These are phyloP conservation scores for Peterozyma xylosa DNA, from an alignment of 805 yeast species.

Conservation along the genomic window DNA sequence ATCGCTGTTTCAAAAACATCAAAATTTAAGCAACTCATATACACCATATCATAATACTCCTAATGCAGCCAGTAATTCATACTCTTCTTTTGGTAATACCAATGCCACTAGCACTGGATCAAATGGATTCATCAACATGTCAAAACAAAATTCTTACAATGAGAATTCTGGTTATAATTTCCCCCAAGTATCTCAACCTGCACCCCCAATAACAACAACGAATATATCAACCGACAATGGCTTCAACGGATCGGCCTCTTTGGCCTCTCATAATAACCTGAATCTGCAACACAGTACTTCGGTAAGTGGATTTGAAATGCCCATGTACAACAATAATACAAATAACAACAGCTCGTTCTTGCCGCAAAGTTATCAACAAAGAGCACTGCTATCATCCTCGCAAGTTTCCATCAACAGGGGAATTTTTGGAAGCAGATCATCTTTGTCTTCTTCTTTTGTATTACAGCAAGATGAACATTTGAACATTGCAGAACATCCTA, in stretches of 20 bases:
- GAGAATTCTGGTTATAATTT: slow-evolving; percentile 11
- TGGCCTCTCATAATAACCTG: slow-evolving; percentile 15
- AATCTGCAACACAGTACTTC: slow-evolving; percentile 14
- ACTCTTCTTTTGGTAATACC: slow-evolving; percentile 6
- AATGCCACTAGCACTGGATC: slow-evolving; percentile 6
- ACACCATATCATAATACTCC: slow-evolving; percentile 39
- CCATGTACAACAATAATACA: slow-evolving; percentile 7
- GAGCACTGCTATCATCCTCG: not conserved
- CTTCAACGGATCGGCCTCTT: slow-evolving; percentile 26
- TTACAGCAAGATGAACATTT: slow-evolving; percentile 40
- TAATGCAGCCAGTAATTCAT: slow-evolving; percentile 35
- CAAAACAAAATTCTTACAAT: slow-evolving; percentile 7
- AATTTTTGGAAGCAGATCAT: slow-evolving; percentile 7
- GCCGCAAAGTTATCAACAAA: not conserved
- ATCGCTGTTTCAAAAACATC: slow-evolving; percentile 17
- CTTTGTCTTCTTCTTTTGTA: slow-evolving; percentile 8
- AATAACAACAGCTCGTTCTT: not conserved
- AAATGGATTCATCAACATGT: slow-evolving; percentile 13
- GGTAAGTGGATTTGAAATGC: slow-evolving; percentile 2
- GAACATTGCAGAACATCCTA: slow-evolving; percentile 78
- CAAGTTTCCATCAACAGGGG: slow-evolving; percentile 1
- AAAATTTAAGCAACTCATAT: slow-evolving; percentile 17
- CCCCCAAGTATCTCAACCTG: slow-evolving; percentile 25
- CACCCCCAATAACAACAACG: slow-evolving; percentile 48
- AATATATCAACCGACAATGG: slow-evolving; percentile 43